phyloP scores from a whole-genome alignment of 768 basidiomycete species.

The Symmetrospora coprosmae region DNA sequence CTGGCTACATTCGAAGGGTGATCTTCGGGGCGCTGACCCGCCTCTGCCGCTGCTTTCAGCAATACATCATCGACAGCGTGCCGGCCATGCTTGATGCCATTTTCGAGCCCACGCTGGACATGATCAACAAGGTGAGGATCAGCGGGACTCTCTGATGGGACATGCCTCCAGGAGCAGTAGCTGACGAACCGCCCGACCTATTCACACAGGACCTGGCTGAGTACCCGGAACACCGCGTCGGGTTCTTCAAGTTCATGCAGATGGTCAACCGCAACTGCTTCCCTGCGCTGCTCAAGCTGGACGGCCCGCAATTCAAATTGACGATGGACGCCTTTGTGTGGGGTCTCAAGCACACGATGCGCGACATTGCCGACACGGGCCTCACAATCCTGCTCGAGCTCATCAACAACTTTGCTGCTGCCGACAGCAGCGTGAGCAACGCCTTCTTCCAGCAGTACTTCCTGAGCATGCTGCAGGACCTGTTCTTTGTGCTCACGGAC shows the following conservation, averaged over 20 bases:
- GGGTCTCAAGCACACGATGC: constrained; percentile 86
- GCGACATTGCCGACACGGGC: constrained; percentile 10
- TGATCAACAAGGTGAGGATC: constrained; percentile 67
- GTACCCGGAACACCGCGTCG: constrained; percentile 90
- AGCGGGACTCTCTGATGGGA: too few species aligned
- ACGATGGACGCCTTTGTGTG: constrained; percentile 97
- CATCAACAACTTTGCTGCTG: constrained; percentile 78
- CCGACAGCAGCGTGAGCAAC: constrained; percentile 64
- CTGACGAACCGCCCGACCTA: too few species aligned
- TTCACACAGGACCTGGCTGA: constrained; percentile 66
- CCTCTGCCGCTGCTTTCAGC: constrained; percentile 40
- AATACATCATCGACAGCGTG: constrained; percentile 78
- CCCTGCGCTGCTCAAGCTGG: constrained; percentile 47
- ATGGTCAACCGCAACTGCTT: constrained; percentile 88
- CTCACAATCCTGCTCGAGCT: constrained; percentile 72
- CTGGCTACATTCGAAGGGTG: not conserved
- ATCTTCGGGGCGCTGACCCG: not conserved
- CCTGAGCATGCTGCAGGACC: constrained; percentile 81
- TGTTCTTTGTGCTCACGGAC: constrained; percentile 93
- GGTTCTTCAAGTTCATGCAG: constrained; percentile 88
- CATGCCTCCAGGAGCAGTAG: too few species aligned
- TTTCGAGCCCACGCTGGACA: constrained; percentile 87
- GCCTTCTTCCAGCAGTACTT: constrained; percentile 95
- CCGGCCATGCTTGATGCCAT: constrained; percentile 90
- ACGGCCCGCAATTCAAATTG: constrained; percentile 70